Evolutionary conservation across 257 asterid species (phyloP), one percentile per base, ranked within the genome.

Genomic region (Ajuga chamaepitys): DNA sequence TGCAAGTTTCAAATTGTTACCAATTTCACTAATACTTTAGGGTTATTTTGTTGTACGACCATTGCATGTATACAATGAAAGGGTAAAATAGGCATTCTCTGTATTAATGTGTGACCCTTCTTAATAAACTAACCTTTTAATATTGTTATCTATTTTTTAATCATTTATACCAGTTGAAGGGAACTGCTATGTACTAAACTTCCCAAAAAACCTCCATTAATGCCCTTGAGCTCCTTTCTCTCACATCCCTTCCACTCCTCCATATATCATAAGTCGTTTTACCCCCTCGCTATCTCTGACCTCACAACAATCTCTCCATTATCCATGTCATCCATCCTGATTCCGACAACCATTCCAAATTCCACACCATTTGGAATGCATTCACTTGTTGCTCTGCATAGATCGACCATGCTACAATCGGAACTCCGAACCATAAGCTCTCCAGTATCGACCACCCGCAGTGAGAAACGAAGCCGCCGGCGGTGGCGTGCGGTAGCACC

Each of bases 371-470:
- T 20, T 80, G 68, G 52, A 80, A 80, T 0, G 85, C 85, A 42
- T 80, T 76, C 13, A 58, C 56, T 25, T 76, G 78, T n/a, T 80
- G 85, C 72, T 80, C 85, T 2, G 85, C 82, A 18, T 70, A 66
- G 34, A 70, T 7, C 0, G 85, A 82, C 77, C 77, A 80, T 20
- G 85, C 64, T 12, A 82, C 85, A 44, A 76, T 66, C 10, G 85
- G 85, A 25, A 80, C 80, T 7, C 85, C 85, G 16, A 9, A 53
- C 78, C 74, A 70, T 68, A 80, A 0, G 61, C 82, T 80, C 74
- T 80, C 85, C 21, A 76, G 12, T 0, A 62, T 26, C 17, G 81
- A 79, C 84, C 84, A 79, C 0, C 84, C 85, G 16, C 85, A 76
- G 58, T 80, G 85, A 2, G 85, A 66, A 0, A 80, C 80, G 28